Evolutionary conservation across 345 rosid genomes (phyloP), one percentile per base, ranked within the genome.

Genomic region (Brassica incana): DNA sequence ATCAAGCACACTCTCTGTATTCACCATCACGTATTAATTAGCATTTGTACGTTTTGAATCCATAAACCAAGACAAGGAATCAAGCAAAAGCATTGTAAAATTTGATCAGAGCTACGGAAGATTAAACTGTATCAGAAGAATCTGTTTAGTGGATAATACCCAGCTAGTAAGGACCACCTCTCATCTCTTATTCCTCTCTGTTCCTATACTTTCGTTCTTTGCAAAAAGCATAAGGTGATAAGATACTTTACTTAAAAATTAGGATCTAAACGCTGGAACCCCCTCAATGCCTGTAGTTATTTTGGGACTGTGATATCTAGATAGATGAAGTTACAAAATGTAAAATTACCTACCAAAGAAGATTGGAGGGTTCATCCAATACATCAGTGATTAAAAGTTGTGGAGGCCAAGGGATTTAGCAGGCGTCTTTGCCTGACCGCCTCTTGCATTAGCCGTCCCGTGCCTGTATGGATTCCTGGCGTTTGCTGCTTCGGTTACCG

Each of bases 381-480:
- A 69, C 62, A 69, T 76, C 69, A 81, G 81, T 59, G 76, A 73
- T 83, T 88, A 84, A 73, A 86, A 66, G 78, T 89, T 62, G 92
- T 84, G n/a, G 91, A 83, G 7, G 88, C 86, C 73, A 89, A 27
- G 45, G 84, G 59, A 78, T 87, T 92, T 92, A 27, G 88, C 85
- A 72, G 90, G 79, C 23, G 87, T 75, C 91, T 89, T 94, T 72
- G 89, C 80, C 67, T 84, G 77, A 80, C 83, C 89, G 43, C 90
- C 84, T 90, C 85, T 92, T 38, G 87, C 83, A 77, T 81, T 83
- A 76, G 82, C 91, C 35, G 82, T 77, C 69, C 81, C 86, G 38
- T 89, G 96, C 30, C 92, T 94, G 1, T 18, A 80, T 16, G 78
- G 40, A 73, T 52, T 87, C 86, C 84, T 88, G 38, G 86, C 69